Conservation (phyloP, 2,329 filamentous ascomycete species). For the Trichoderma sp. region DNA sequence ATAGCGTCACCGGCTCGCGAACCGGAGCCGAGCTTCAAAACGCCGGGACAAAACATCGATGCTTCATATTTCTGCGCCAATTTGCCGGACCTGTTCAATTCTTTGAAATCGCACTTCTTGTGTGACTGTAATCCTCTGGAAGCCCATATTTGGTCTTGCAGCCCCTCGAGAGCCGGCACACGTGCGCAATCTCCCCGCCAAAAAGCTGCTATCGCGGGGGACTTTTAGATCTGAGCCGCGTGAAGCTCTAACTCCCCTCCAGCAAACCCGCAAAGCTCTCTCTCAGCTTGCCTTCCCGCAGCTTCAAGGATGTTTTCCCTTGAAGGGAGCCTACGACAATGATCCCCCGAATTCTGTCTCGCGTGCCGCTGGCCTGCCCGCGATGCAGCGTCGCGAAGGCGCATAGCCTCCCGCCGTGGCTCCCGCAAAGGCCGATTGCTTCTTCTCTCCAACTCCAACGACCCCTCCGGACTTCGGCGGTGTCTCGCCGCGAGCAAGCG, state of each 20-base stretch:
- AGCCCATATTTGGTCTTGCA: background rate
- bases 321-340: constrained; percentile 31
- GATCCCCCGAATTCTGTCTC: constrained; percentile 38
- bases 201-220: background rate
- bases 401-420: constrained; percentile 31
- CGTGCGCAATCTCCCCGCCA: constrained; percentile 11
- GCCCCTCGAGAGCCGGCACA: background rate
- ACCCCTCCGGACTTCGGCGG: constrained; percentile 35
- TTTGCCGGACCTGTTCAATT: background rate
- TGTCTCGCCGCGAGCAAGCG: constrained; percentile 29
- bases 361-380: constrained; percentile 34
- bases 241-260: background rate
- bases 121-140: background rate
- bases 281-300: background rate
- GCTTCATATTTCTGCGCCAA: constrained; percentile 1
- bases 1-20: constrained; percentile 19
- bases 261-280: background rate
- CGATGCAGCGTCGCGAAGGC: constrained; percentile 30
- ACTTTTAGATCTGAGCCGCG: background rate
- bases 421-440: constrained; percentile 29
- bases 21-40: constrained; percentile 14
- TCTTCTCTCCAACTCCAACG: constrained; percentile 25
- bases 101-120: background rate
- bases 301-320: constrained; percentile 27
- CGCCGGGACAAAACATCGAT: background rate